Evolutionary conservation across 169 alveolate species (phyloP), one percentile per base, ranked within the genome.

Genomic region (Plasmodium coatneyi): DNA sequence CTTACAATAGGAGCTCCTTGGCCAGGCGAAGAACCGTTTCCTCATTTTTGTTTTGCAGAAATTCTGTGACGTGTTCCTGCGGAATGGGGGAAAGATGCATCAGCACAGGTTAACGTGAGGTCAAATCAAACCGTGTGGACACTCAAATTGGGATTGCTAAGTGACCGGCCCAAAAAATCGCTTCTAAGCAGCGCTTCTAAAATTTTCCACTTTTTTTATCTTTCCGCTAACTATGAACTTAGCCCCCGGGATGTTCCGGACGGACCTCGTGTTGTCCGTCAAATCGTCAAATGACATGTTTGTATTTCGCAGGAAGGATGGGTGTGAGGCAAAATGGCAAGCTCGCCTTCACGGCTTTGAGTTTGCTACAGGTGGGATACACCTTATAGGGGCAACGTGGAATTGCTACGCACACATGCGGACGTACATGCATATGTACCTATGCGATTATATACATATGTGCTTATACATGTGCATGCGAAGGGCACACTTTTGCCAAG

Each of bases 231-330:
- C 93, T 87, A 87, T 87, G 60, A 54, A 87, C 71, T 78, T 87
- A 66, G 93, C 93, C 82, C 93, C 93, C 19, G 93, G 93, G 82
- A 87, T 79, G 71, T 87, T 87, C 93, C 93, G 80, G 71, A 87
- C 82, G 81, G 93, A 87, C 82, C 60, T 87, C 71, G 93, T 78
- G 28, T 87, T 87, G 52, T 87, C 93, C 52, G 93, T 87, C 72
- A 87, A 87, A 87, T 79, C 93, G n/a, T 87, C 93, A 43, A 87
- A 87, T 79, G 93, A 87, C 93, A 87, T 87, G 70, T 87, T 84
- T 66, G 76, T 28, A 66, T 66, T 25, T 66, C 14, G 36, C 36
- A 66, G 19, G 30, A 66, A 7, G 76, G 76, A n/a, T n/a, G n/a
- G n/a, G n/a, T n/a, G 36, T 10, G n/a, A 19, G 76, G 30, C 7